These are phyloP conservation scores for Lactifluus pinguis DNA, from an alignment of 768 basidiomycete genomes.

Conservation along the genomic window DNA sequence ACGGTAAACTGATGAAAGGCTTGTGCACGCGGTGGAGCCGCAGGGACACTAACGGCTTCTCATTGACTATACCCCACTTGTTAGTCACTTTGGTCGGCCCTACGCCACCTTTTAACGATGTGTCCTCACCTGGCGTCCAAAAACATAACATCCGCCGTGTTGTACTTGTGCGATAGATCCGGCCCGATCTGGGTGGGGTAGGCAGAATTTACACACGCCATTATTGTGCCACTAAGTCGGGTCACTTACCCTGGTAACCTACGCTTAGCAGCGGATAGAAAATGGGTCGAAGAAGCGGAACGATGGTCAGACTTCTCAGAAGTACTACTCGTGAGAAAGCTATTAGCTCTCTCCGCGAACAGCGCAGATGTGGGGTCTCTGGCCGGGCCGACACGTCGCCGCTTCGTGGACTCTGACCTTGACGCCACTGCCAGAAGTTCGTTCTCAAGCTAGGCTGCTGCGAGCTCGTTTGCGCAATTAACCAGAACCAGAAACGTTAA, in stretches of 20 bases:
- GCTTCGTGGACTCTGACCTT: not conserved
- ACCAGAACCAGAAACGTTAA: no score
- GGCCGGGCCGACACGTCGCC: slow-evolving; percentile 42
- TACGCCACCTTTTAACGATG: not conserved
- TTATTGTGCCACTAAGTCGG: not conserved
- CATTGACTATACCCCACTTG: not conserved
- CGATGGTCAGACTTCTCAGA: not conserved
- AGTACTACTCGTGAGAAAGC: not conserved
- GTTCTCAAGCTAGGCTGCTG: not conserved
- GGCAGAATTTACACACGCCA: no score
- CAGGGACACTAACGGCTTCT: slow-evolving; percentile 23
- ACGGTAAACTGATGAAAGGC: slow-evolving; percentile 28
- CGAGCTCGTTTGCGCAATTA: not conserved
- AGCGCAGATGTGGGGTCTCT: no score
- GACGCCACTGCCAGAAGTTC: not conserved
- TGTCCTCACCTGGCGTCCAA: not conserved
- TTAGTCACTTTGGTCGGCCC: not conserved
- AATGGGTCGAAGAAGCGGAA: not conserved
- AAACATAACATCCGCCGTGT: not conserved
- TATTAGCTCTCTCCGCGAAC: slow-evolving; percentile 22
- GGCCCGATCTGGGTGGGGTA: not conserved
- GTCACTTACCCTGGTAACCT: not conserved
- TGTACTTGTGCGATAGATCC: not conserved
- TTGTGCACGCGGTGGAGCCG: slow-evolving; percentile 58
- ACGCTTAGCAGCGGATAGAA: not conserved